A percentile compares a stretch with the other conserved stretches of the same genome.
phyloP scores from a whole-genome alignment of 2,329 filamentous ascomycete species.

The Conoideocrella luteorostrata region DNA sequence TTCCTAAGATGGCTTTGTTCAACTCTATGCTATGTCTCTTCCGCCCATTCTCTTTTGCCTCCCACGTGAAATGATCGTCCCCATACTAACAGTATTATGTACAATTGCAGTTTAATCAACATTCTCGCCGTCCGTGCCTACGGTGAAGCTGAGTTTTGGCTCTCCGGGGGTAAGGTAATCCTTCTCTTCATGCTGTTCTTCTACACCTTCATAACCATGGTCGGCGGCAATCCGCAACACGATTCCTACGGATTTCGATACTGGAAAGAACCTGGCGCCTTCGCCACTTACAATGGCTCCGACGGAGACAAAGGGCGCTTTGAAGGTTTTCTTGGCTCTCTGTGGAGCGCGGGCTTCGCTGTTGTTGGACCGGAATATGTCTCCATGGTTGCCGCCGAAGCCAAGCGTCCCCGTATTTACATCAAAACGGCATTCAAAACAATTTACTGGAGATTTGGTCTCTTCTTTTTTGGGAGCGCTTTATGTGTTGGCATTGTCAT shows the following conservation, averaged over 20 bases:
- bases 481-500: conserved; percentile 61
- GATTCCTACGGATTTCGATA: conserved; percentile 66
- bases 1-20: not conserved
- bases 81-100: conserved; percentile 19
- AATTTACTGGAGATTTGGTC: conserved; percentile 64
- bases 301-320: conserved; percentile 58
- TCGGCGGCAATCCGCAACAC: conserved; percentile 66
- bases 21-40: not conserved
- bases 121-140: conserved; percentile 60
- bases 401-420: conserved; percentile 54
- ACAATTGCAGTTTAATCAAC: conserved; percentile 46
- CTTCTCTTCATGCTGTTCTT: conserved; percentile 61
- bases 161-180: conserved; percentile 56
- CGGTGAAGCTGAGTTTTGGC: conserved; percentile 68
- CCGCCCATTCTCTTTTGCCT: conserved; percentile 1
- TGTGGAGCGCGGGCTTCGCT: conserved; percentile 59
- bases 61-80: conserved; percentile 7
- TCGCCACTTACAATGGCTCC: conserved; percentile 47
- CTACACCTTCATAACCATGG: conserved; percentile 76
- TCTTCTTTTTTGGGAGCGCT: conserved; percentile 66
- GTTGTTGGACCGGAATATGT: conserved; percentile 64
- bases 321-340: conserved; percentile 61
- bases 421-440: conserved; percentile 67
- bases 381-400: conserved; percentile 62
- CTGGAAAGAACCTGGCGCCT: conserved; percentile 42